Conservation (phyloP, 306 rosid genomes). For the Fragaria ananassa region DNA sequence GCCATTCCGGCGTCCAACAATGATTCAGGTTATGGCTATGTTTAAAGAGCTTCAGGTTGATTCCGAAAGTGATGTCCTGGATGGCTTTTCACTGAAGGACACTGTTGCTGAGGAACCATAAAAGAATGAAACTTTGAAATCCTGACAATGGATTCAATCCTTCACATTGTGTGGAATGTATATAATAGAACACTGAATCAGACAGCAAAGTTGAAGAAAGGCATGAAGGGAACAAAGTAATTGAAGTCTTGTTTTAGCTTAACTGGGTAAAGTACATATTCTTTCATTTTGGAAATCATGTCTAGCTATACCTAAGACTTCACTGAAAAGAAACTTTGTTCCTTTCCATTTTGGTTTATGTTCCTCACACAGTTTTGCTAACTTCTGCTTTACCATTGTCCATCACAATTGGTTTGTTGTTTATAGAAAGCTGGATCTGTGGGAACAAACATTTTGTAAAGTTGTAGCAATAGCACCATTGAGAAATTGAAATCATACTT, state of each 20-base stretch:
- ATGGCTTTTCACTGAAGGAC: constrained; percentile 52
- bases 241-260: constrained; percentile 26
- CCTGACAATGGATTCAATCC: neutral
- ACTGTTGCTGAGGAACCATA: constrained; percentile 49
- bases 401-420: constrained; percentile 30
- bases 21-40: constrained; percentile 85
- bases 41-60: constrained; percentile 72
- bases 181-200: constrained; percentile 28
- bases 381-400: constrained; percentile 31
- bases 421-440: constrained; percentile 29
- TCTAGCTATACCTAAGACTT: constrained; percentile 29
- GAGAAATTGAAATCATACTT: constrained; percentile 12
- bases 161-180: constrained; percentile 26
- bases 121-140: neutral
- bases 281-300: constrained; percentile 12
- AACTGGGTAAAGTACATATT: constrained; percentile 25
- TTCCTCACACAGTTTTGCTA: constrained; percentile 48
- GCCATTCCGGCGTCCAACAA: constrained; percentile 66
- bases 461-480: constrained; percentile 27
- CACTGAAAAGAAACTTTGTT: constrained; percentile 8
- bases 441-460: constrained; percentile 26
- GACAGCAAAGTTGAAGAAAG: constrained; percentile 30
- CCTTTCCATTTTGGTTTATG: constrained; percentile 23
- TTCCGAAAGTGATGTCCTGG: constrained; percentile 52
- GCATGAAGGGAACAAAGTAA: constrained; percentile 17